Base-by-base conservation (phyloP, 2,329 filamentous ascomycete genomes). In the Penicillium sp. region DNA sequence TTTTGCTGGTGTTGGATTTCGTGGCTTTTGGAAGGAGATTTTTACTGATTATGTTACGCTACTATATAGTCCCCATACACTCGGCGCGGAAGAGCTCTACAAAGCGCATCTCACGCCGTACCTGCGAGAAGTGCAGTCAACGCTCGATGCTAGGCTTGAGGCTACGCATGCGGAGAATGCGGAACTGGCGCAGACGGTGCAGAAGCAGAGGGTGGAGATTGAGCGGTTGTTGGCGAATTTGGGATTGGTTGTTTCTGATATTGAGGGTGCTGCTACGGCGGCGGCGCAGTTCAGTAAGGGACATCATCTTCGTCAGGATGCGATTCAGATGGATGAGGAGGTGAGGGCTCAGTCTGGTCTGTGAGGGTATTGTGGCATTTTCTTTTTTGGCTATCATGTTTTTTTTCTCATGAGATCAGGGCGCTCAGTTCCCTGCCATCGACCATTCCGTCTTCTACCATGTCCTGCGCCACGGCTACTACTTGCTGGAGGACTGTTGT, bases 61-160 rank as follows among this genome's bases (percentile, higher is more conserved):
- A n/a, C n/a, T n/a, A n/a, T n/a, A 27, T 41, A 83, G 80, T 29
- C 78, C 80, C 14, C 82, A 85, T 66, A 81, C 77, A 0, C 70
- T 84, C 16, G 73, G 78, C 0, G 79, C 81, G 0, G 69, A 76
- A 25, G 75, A 79, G 40, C 70, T 85, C 10, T 79, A 81, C 53
- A 71, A 75, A 14, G 79, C 81, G n/a, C 80, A 84, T 64, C 67
- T 85, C 3, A 73, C 75, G 41, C 80, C 81, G 0, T 79, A 80
- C 50, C 68, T 85, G 41, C 68, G 74, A 36, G 70, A 76, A 55
- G 75, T 77, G 41, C 73, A 77, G 18, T 63, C 67, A n/a, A 65
- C 74, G 2, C 69, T 84, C 51, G 72, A 75, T 45, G 55, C 64
- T n/a, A 75, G 76, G 49, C 68, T 84, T 30, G 68, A 75, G 43